These are phyloP conservation scores for Conticribra guillardii DNA, from an alignment of 108 stramenopile genomes.

Conservation along the genomic window DNA sequence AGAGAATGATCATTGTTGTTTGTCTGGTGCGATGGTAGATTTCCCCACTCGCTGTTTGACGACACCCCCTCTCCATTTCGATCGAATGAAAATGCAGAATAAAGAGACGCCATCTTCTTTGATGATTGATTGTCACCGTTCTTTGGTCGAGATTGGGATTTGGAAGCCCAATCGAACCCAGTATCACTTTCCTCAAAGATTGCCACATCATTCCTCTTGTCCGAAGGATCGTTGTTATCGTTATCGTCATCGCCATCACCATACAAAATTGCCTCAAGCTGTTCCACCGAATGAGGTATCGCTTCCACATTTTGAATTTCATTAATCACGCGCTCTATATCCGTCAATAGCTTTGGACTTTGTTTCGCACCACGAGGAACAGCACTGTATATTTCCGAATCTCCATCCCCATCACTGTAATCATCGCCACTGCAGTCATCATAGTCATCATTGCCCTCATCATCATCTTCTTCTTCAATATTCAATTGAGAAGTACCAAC, in stretches of 20 bases:
- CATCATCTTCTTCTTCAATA: slow-evolving; percentile 4
- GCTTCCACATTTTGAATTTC: slow-evolving; percentile 31
- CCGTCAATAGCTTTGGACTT: slow-evolving; percentile 34
- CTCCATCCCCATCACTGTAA: not conserved
- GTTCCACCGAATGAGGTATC: slow-evolving; percentile 36
- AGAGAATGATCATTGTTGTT: no score
- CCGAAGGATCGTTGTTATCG: no score
- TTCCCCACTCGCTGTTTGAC: not conserved
- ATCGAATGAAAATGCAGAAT: slow-evolving; percentile 13
- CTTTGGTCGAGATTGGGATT: not conserved
- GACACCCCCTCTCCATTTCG: not conserved
- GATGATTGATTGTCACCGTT: no score
- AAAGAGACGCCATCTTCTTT: no score
- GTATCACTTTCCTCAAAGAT: slow-evolving; percentile 15
- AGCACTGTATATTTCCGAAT: not conserved
- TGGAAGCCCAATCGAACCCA: slow-evolving; percentile 48
- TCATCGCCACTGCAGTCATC: slow-evolving; percentile 1
- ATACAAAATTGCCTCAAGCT: slow-evolving; percentile 47
- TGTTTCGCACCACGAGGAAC: not conserved
- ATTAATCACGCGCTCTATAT: slow-evolving; percentile 41
- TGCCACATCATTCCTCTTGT: no score
- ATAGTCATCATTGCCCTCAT: slow-evolving; percentile 2
- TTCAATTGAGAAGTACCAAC: slow-evolving; percentile 52
- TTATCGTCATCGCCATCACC: not conserved
- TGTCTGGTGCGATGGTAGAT: slow-evolving; percentile 24